Evolutionary conservation across 441 rosid genomes (phyloP).

Genomic region (Bocquillonia castaneifolia): DNA sequence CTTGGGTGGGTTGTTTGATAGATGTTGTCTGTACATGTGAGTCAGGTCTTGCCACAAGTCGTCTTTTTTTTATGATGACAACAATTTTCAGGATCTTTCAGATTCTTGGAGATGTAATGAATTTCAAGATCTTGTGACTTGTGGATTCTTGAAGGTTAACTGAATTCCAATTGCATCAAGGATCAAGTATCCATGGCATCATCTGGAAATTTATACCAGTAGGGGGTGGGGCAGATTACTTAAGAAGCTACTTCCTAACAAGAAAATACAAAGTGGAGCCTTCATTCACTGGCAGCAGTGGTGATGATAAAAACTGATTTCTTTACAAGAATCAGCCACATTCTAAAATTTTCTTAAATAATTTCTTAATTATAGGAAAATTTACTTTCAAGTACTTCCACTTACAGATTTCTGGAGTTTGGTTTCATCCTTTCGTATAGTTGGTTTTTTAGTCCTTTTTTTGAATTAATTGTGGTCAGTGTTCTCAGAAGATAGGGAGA

Average conservation of each 20-base stretch:
- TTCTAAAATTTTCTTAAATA: not conserved
- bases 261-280: not conserved
- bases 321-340: not conserved
- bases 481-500: not conserved
- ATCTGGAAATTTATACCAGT: not conserved
- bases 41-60: too few relatives aligned
- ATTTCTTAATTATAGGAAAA: not conserved
- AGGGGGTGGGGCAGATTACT: not conserved
- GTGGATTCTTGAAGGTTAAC: too few relatives aligned
- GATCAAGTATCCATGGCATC: not conserved
- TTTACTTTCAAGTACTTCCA: not conserved
- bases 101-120: slow-evolving; percentile 1
- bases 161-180: not conserved
- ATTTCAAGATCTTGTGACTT: too few relatives aligned
- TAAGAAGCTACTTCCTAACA: not conserved
- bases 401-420: not conserved
- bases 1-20: too few relatives aligned
- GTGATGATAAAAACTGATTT: not conserved
- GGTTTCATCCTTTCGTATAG: not conserved
- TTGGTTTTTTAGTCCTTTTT: not conserved
- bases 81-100: not conserved
- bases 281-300: not conserved
- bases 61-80: not conserved
- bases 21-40: not conserved
- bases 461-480: not conserved